Percentiles rank a stretch among this genome's conserved stretches.
Conservation (phyloP, 129 eudicot species). For the Tanacetum coccineum region DNA sequence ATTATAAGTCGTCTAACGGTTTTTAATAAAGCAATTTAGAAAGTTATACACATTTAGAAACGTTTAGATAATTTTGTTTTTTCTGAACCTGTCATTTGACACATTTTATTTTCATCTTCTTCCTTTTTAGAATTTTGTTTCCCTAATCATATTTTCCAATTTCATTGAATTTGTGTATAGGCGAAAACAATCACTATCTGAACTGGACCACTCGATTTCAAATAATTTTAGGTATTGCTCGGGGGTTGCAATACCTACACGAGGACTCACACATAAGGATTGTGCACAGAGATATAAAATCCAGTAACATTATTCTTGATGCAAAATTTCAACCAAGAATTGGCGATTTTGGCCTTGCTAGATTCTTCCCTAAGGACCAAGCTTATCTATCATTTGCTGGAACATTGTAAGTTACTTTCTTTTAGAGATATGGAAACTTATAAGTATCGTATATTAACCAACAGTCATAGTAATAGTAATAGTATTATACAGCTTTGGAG, state of each 20-base stretch:
- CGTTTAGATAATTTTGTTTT: too few species aligned
- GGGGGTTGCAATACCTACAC: constrained; percentile 67
- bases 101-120: too few species aligned
- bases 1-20: too few species aligned
- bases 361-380: constrained; percentile 72
- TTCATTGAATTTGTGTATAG: constrained; percentile 26
- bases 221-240: constrained; percentile 59
- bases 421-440: neutral
- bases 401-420: constrained; percentile 42
- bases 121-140: neutral
- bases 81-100: too few species aligned
- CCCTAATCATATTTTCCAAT: neutral
- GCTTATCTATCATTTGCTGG: constrained; percentile 74
- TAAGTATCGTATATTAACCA: neutral
- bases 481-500: constrained; percentile 68
- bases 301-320: constrained; percentile 67
- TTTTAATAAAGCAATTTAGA: too few species aligned
- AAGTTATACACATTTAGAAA: too few species aligned
- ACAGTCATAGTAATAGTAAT: neutral
- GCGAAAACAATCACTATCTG: constrained; percentile 32
- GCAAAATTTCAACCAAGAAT: constrained; percentile 56
- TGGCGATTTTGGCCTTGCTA: constrained; percentile 72
- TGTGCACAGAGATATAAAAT: constrained; percentile 74
- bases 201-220: constrained; percentile 59
- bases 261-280: constrained; percentile 68